A percentile compares a stretch with the other conserved stretches of the same genome.
These are phyloP conservation scores for Auricularia heimuer DNA, from an alignment of 768 basidiomycete species.

Conservation along the genomic window DNA sequence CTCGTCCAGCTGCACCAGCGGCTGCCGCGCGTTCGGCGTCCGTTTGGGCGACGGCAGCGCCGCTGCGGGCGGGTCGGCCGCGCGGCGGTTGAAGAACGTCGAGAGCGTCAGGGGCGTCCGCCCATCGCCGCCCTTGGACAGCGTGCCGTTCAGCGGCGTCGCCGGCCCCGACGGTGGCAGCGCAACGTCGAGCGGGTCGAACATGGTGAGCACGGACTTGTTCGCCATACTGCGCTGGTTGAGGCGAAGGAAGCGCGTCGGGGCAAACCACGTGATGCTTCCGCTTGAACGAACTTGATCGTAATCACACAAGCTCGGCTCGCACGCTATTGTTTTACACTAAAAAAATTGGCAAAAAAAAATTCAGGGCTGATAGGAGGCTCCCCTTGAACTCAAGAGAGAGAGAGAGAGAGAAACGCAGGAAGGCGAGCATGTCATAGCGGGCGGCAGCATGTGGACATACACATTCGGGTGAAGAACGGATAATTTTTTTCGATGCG, in stretches of 20 bases:
- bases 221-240: neutral
- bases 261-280: neutral
- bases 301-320: neutral
- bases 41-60: neutral
- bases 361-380: no score
- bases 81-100: neutral
- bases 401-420: neutral
- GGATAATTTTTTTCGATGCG: neutral
- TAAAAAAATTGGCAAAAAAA: neutral
- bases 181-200: neutral
- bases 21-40: neutral
- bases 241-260: neutral
- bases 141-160: neutral
- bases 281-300: neutral
- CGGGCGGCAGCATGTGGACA: neutral
- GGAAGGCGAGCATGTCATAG: neutral
- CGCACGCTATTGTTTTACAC: neutral
- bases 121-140: neutral
- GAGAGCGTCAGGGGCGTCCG: neutral
- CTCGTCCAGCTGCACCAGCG: conserved; percentile 1
- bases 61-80: neutral
- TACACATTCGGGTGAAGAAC: neutral
- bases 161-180: neutral
- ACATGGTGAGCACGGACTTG: neutral
- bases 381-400: neutral